Conservation (phyloP, 2,329 filamentous ascomycete genomes). For the Dactylellina cionopaga region DNA sequence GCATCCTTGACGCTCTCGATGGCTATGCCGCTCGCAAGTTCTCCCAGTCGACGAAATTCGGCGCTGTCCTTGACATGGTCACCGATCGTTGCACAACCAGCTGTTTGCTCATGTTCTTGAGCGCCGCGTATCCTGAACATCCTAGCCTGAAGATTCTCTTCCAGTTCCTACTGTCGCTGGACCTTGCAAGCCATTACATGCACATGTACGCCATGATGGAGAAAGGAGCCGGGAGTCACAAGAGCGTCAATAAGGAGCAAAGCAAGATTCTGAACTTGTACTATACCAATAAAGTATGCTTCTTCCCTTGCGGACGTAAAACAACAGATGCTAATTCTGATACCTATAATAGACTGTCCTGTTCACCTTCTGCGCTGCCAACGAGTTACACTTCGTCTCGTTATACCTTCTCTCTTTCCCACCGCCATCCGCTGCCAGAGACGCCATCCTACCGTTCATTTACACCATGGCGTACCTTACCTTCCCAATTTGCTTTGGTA, state of each 20-base stretch:
- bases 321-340: background rate
- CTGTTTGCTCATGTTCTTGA: constrained; percentile 92
- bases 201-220: constrained; percentile 76
- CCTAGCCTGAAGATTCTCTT: constrained; percentile 94
- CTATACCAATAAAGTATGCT: constrained; percentile 91
- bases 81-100: constrained; percentile 97
- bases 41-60: constrained; percentile 93
- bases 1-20: constrained; percentile 92
- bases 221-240: constrained; percentile 72
- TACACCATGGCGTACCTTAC: constrained; percentile 77
- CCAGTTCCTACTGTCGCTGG: constrained; percentile 89
- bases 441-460: constrained; percentile 70
- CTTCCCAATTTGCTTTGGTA: constrained; percentile 85
- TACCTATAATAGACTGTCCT: constrained; percentile 75
- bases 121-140: constrained; percentile 75
- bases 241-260: constrained; percentile 87
- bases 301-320: constrained; percentile 15
- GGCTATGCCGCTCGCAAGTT: constrained; percentile 88
- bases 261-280: constrained; percentile 93
- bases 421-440: constrained; percentile 70
- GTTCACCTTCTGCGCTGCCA: constrained; percentile 87
- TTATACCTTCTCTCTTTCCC: constrained; percentile 98
- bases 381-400: constrained; percentile 97
- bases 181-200: constrained; percentile 96
- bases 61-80: constrained; percentile 98